These are phyloP conservation scores for Biscogniauxia sp. DNA, from an alignment of 2,329 filamentous ascomycete species.

Conservation along the genomic window DNA sequence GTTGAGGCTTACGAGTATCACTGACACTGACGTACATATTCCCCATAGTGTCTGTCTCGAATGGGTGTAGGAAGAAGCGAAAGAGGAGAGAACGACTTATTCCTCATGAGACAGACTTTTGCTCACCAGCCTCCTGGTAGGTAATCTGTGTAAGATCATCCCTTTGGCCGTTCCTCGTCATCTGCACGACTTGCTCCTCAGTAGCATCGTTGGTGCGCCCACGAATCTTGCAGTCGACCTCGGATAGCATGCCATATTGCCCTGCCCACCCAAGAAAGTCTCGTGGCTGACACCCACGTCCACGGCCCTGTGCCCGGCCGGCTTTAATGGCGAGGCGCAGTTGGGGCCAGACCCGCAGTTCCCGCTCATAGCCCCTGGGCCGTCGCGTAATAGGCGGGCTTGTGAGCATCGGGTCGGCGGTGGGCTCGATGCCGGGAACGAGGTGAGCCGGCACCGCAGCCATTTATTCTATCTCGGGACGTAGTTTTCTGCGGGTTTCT, in stretches of 20 bases:
- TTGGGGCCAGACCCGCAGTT: constrained; percentile 61
- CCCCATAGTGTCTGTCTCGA: too few relatives aligned
- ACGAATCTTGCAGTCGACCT: background rate
- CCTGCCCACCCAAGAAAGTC: background rate
- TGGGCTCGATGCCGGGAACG: too few relatives aligned
- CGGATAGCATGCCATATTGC: background rate
- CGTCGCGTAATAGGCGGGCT: constrained; percentile 64
- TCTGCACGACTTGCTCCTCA: background rate
- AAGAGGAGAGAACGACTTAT: too few relatives aligned
- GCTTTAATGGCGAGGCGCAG: constrained; percentile 39
- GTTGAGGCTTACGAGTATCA: too few relatives aligned
- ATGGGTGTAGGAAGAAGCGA: too few relatives aligned
- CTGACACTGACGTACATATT: too few relatives aligned
- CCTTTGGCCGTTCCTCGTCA: too few relatives aligned
- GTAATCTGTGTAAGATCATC: too few relatives aligned
- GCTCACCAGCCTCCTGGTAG: too few relatives aligned
- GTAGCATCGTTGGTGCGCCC: background rate
- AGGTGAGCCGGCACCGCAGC: too few relatives aligned
- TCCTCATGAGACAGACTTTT: too few relatives aligned
- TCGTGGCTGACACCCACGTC: background rate
- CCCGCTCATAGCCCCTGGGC: constrained; percentile 65
- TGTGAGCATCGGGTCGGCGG: constrained; percentile 44
- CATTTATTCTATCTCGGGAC: too few relatives aligned
- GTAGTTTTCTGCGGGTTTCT: constrained; percentile 68
- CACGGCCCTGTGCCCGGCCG: constrained; percentile 30